Evolutionary conservation across 2,329 filamentous ascomycete genomes (phyloP), one percentile per base, ranked within the genome.

Genomic region (Sphaerostilbella broomeana): DNA sequence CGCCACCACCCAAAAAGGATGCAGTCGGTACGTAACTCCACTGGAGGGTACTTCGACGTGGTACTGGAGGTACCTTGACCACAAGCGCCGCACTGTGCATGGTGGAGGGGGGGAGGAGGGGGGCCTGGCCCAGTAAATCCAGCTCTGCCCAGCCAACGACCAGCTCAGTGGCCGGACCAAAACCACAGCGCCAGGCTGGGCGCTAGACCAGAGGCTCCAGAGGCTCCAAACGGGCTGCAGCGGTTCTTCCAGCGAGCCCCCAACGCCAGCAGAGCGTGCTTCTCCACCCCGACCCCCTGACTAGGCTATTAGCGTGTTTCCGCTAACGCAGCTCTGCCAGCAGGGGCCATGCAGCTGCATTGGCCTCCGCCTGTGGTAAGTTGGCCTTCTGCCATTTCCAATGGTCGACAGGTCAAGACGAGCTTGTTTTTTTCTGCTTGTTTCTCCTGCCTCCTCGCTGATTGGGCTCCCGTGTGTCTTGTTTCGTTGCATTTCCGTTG

Each of bases 231-330:
- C n/a, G n/a, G n/a, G n/a, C n/a, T n/a, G n/a, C n/a, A n/a, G n/a
- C n/a, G n/a, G n/a, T n/a, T n/a, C n/a, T n/a, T n/a, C n/a, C n/a
- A n/a, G n/a, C n/a, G n/a, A n/a, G n/a, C n/a, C n/a, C n/a, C 18
- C 24, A 16, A 21, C 34, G 12, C 22, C 18, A 29, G 34, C 31
- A 22, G 35, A 33, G 38, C 38, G 38, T 35, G 38, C 16, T 35
- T 40, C 38, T 29, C 38, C 38, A 40, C 38, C 9, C 8, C 7
- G 16, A n/a, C 30, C 38, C 38, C 38, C 38, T 40, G 38, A 40
- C 38, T 40, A 40, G 38, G 38, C 25, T 20, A 24, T 29, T 40
- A 40, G 38, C 38, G 38, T 17, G 38, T 35, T 40, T 40, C 38
- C 38, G 38, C 38, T 32, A 40, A 40, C 38, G 38, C 38, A 40